These are phyloP conservation scores for Fusarium burgessii DNA, from an alignment of 2,329 filamentous ascomycete species.

Conservation along the genomic window DNA sequence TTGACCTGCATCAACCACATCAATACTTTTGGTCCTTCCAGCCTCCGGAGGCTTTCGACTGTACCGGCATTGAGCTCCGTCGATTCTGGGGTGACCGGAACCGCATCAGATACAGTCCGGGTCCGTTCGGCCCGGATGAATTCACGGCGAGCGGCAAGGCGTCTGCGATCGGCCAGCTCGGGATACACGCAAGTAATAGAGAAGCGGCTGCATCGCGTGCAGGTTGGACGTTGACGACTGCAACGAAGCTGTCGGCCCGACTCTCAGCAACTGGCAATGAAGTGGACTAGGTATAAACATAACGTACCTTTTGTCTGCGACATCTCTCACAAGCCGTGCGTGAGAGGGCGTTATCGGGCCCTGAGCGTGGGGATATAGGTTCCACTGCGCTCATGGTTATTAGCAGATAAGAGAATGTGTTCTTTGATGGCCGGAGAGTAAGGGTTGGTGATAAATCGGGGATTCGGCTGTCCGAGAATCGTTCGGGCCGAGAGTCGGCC, in stretches of 20 bases:
- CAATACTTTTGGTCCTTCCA: background rate
- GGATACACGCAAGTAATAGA: background rate
- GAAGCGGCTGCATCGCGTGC: background rate
- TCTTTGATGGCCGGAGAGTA: background rate
- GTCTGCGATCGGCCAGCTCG: background rate
- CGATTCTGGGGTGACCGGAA: background rate
- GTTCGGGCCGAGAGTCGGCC: background rate
- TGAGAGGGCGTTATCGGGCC: background rate
- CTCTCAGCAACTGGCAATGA: background rate
- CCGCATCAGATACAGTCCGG: background rate
- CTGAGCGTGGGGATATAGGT: background rate
- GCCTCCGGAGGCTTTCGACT: background rate
- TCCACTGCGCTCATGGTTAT: background rate
- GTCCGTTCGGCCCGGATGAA: background rate
- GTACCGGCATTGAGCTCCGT: background rate
- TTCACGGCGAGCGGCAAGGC: background rate
- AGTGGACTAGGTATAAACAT: too few species aligned
- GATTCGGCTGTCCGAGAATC: background rate
- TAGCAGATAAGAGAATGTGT: background rate
- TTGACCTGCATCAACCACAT: fast-evolving
- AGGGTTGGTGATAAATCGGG: background rate
- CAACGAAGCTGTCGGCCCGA: conserved; percentile 2
- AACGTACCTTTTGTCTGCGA: background rate
- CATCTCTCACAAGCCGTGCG: background rate
- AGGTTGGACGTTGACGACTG: background rate